Evolutionary conservation across 768 basidiomycete species (phyloP).

Genomic region (Crassisporium funariophilum): DNA sequence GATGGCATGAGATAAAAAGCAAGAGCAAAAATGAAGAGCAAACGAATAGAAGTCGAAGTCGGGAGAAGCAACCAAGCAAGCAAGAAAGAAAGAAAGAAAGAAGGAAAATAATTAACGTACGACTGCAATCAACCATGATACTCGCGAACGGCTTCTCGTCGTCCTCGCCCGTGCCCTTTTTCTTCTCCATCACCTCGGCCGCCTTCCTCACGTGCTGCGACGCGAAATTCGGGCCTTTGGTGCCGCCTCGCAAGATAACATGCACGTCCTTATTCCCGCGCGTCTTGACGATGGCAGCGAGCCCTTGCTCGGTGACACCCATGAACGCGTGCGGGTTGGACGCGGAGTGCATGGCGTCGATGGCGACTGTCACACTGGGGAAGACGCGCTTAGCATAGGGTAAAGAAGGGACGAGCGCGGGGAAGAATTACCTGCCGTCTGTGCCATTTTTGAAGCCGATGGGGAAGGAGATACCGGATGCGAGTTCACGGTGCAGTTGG

Average conservation of each 20-base stretch:
- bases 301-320: conserved; percentile 84
- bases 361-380: conserved; percentile 76
- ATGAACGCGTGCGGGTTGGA: conserved; percentile 96
- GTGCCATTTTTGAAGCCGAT: conserved; percentile 99
- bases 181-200: conserved; percentile 64
- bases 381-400: background rate
- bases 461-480: conserved; percentile 95
- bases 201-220: conserved; percentile 71
- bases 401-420: background rate
- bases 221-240: conserved; percentile 87
- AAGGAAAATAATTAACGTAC: conserved; percentile 39
- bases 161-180: conserved; percentile 42
- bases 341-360: conserved; percentile 94
- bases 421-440: conserved; percentile 68
- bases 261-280: conserved; percentile 86
- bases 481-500: conserved; percentile 95
- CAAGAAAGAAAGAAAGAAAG: background rate
- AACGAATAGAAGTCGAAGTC: background rate
- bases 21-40: too few relatives aligned
- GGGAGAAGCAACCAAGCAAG: conserved; percentile 3
- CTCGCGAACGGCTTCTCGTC: conserved; percentile 48
- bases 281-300: conserved; percentile 96
- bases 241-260: conserved; percentile 93
- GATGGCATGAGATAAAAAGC: too few relatives aligned
- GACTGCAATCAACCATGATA: conserved; percentile 88